Conservation (phyloP, 2,329 filamentous ascomycete genomes). For the Dothistroma septosporum region DNA sequence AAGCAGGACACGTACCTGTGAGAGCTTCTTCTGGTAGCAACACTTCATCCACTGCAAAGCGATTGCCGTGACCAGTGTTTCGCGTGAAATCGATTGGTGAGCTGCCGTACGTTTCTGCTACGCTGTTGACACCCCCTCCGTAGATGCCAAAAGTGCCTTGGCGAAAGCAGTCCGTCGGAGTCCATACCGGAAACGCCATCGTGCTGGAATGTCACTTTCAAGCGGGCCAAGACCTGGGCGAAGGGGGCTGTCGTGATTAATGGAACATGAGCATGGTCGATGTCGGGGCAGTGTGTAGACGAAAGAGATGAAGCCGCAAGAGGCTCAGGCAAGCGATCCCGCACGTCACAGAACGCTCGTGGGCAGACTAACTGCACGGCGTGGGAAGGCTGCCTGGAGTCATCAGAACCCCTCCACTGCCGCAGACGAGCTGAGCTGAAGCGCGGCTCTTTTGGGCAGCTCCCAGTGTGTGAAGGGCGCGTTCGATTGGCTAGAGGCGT, state of each 20-base stretch:
- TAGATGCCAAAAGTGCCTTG: background rate
- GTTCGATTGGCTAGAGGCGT: conserved; percentile 10
- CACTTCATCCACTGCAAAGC: background rate
- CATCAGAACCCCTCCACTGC: conserved; percentile 9
- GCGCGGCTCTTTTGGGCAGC: conserved; percentile 5
- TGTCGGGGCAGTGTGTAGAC: background rate
- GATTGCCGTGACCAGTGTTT: background rate
- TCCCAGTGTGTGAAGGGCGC: conserved; percentile 3
- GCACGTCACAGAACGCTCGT: background rate
- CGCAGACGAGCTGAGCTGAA: conserved; percentile 5
- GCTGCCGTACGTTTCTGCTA: background rate
- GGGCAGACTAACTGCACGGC: background rate
- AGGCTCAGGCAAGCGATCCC: background rate
- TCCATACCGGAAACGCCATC: background rate
- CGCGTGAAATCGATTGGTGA: background rate
- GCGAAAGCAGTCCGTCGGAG: background rate
- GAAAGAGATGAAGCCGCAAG: background rate
- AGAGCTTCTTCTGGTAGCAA: background rate
- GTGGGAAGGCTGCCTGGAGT: conserved; percentile 15
- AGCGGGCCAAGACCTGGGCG: background rate
- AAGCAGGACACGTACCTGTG: background rate
- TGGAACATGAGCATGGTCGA: background rate
- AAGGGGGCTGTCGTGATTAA: background rate
- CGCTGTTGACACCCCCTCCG: background rate
- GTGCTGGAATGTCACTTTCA: background rate